Evolutionary conservation across 2,329 filamentous ascomycete species (phyloP).

Genomic region (Xylaria sp.): DNA sequence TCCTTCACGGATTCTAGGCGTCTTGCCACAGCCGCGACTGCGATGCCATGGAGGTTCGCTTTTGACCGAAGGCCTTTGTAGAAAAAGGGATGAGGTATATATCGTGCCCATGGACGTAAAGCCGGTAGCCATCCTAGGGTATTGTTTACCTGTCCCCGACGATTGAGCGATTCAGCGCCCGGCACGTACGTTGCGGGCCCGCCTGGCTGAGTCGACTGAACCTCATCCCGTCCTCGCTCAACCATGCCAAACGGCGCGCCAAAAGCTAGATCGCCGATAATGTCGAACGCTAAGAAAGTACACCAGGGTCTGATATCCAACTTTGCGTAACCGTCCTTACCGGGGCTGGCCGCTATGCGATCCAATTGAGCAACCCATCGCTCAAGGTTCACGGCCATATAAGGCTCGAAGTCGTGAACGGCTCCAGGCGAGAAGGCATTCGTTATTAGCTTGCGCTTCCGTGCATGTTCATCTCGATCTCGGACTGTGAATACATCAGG

Average conservation of each 20-base stretch:
- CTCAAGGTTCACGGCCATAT: constrained; percentile 33
- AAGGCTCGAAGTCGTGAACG: constrained; percentile 35
- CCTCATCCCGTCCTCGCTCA: constrained; percentile 30
- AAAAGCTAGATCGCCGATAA: constrained; percentile 32
- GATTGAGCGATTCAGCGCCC: constrained; percentile 32
- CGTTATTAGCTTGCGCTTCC: constrained; percentile 33
- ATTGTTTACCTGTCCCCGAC: constrained; percentile 28
- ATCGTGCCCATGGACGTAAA: constrained; percentile 31
- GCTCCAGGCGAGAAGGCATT: constrained; percentile 35
- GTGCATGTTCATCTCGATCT: constrained; percentile 30
- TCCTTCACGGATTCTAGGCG: constrained; percentile 18
- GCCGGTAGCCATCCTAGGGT: constrained; percentile 28
- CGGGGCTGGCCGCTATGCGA: constrained; percentile 14
- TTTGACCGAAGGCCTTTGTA: constrained; percentile 25
- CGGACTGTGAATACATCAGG: constrained; percentile 30
- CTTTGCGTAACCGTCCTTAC: constrained; percentile 19
- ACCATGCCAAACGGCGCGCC: constrained; percentile 36
- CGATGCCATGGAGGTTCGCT: constrained; percentile 27
- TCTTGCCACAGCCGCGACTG: constrained; percentile 23
- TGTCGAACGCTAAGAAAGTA: constrained; percentile 35
- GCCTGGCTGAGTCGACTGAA: constrained; percentile 18
- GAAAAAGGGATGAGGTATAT: constrained; percentile 35
- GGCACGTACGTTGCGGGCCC: constrained; percentile 26
- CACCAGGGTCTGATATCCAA: constrained; percentile 34
- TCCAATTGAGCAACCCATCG: constrained; percentile 33